Evolutionary conservation across 2,329 filamentous ascomycete genomes (phyloP).

Genomic region (Hortaea sp.): DNA sequence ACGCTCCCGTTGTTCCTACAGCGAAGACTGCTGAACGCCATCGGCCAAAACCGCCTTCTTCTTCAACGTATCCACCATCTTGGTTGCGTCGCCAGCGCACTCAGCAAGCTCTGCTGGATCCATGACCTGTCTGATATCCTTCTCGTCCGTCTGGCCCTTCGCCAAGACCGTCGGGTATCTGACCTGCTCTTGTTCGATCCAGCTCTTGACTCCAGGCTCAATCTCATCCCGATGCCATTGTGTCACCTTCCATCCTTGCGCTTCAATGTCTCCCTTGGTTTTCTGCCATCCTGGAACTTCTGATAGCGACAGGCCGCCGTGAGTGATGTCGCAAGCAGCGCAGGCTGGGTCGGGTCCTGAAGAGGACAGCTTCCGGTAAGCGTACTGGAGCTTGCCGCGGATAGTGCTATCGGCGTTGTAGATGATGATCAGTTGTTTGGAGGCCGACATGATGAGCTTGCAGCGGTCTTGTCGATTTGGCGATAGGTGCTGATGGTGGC

Average conservation of each 20-base stretch:
- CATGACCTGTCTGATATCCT: background rate
- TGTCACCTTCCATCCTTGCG: constrained; percentile 6
- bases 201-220: constrained; percentile 5
- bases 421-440: constrained; percentile 10
- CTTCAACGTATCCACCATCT: constrained; percentile 1
- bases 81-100: constrained; percentile 3
- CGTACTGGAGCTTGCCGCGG: constrained; percentile 17
- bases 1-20: background rate
- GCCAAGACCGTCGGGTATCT: constrained; percentile 4
- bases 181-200: background rate
- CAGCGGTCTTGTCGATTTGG: no score
- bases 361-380: constrained; percentile 15
- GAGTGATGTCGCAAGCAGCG: constrained; percentile 19
- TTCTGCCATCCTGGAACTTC: constrained; percentile 10
- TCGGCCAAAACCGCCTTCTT: constrained; percentile 4
- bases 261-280: constrained; percentile 9
- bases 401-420: constrained; percentile 18
- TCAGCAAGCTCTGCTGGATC: constrained; percentile 1
- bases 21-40: background rate
- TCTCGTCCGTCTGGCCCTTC: background rate
- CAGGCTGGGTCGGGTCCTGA: constrained; percentile 10
- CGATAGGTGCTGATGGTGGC: no score
- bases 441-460: background rate
- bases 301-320: constrained; percentile 13
- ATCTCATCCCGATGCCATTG: constrained; percentile 16